Evolutionary conservation across 768 basidiomycete genomes (phyloP), one percentile per base, ranked within the genome.

Genomic region (Pleurotus ostreatus): DNA sequence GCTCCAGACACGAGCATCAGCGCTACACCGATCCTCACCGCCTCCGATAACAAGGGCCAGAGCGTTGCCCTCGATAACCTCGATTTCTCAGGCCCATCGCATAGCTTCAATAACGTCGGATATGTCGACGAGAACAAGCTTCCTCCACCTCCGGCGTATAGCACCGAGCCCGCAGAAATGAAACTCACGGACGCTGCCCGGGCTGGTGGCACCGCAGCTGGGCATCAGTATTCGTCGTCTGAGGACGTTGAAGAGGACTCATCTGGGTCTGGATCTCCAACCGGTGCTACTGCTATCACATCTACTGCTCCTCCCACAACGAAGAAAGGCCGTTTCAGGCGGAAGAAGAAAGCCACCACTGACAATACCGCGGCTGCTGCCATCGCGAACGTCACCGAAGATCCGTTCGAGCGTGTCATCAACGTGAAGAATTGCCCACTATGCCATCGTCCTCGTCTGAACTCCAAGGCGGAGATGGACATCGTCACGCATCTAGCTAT

Each of bases 401-500:
- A 78, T 11, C 63, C 73, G 5, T 73, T 86, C 49, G 92, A 98
- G 69, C 82, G 94, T 5, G 86, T 99, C 25, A 95, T 98, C 76
- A 98, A 98, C 67, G 85, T 99, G 62, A 90, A 89, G 77, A 89
- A 84, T 55, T 99, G 96, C 66, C 96, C 96, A 0, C 69, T 99
- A 44, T 99, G 96, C 66, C 94, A 94, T 66, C 84, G 93, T 9
- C 89, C 92, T 2, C 75, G 94, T 44, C 65, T 98, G 62, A 89
- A 82, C 70, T 81, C 83, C 53, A 94, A 94, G 68, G 92, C 86
- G 0, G 97, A 98, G 70, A 78, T 94, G 63, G 95, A 97, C 67
- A 97, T 98, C 64, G 78, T 99, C 52, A 98, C 97, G 20, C 96
- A 99, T 69, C 72, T 99, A n/a, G 97, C 94, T 1, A 84, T 98